Evolutionary conservation across 495 filamentous ascomycete genomes (phyloP).

Genomic region (Rhypophila decipiens): DNA sequence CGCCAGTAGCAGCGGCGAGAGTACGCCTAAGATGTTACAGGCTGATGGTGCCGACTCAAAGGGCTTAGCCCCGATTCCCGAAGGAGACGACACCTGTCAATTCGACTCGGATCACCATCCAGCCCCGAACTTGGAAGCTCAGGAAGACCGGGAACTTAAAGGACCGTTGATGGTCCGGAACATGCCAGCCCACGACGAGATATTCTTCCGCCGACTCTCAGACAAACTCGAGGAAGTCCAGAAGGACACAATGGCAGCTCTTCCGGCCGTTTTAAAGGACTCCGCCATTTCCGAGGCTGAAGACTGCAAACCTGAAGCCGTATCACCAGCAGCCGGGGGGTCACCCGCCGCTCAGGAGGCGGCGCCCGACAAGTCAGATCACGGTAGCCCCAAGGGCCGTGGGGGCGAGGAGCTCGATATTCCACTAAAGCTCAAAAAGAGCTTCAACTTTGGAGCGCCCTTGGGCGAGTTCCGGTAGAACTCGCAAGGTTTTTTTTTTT

Average conservation of each 20-base stretch:
- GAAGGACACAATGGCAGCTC: conserved; percentile 24
- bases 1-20: conserved; percentile 31
- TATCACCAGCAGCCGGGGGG: conserved; percentile 5
- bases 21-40: conserved; percentile 27
- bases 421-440: conserved; percentile 50
- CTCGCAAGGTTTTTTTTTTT: no score
- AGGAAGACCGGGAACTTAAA: conserved; percentile 32
- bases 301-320: conserved; percentile 10
- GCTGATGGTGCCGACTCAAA: conserved; percentile 17
- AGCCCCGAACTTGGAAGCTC: conserved; percentile 17
- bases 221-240: conserved; percentile 37
- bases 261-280: conserved; percentile 35
- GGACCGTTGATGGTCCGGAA: conserved; percentile 41
- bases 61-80: not conserved
- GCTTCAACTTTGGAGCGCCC: conserved; percentile 55
- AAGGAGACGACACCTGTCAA: conserved; percentile 1
- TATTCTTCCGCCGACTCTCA: conserved; percentile 35
- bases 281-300: conserved; percentile 1
- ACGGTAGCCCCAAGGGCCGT: conserved; percentile 18
- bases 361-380: conserved; percentile 12
- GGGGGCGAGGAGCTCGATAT: conserved; percentile 43
- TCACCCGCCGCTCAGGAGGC: not conserved
- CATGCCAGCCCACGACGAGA: conserved; percentile 39
- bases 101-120: conserved; percentile 19
- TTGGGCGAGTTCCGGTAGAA: conserved; percentile 22